Conservation (phyloP, 2,329 filamentous ascomycete genomes). For the Bertia moriformis region DNA sequence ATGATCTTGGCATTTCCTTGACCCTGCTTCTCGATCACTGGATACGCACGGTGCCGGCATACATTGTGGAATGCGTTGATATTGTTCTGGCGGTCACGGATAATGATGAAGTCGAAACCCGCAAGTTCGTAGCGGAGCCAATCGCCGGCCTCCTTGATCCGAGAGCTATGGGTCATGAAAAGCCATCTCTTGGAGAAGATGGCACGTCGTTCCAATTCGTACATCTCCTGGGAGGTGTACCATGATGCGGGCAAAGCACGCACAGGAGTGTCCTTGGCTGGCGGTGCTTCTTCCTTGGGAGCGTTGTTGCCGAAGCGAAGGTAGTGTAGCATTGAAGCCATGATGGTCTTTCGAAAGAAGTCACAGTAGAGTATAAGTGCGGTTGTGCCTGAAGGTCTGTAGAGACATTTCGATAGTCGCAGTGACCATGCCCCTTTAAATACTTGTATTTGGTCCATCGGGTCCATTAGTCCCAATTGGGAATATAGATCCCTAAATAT, state of each 20-base stretch:
- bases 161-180: constrained; percentile 22
- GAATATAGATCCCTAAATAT: no score
- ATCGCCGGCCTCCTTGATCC: constrained; percentile 25
- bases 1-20: constrained; percentile 25
- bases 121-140: constrained; percentile 29
- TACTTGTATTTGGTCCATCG: no score
- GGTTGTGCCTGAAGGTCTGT: no score
- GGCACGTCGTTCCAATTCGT: constrained; percentile 23
- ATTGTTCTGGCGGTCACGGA: constrained; percentile 21
- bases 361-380: no score
- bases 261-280: not conserved
- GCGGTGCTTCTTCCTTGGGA: not conserved
- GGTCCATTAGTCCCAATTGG: no score
- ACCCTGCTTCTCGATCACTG: constrained; percentile 22
- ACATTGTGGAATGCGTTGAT: constrained; percentile 33
- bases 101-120: constrained; percentile 26
- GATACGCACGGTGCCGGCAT: constrained; percentile 31
- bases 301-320: not conserved
- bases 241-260: constrained; percentile 19
- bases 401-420: no score
- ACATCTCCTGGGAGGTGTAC: constrained; percentile 18
- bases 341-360: no score
- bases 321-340: not conserved
- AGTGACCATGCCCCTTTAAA: no score
- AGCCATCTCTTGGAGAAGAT: constrained; percentile 25